Percentiles rank a stretch among this genome's conserved stretches.
Evolutionary conservation across 2,329 filamentous ascomycete genomes (phyloP).

Genomic region (Thermochaetoides dissita): DNA sequence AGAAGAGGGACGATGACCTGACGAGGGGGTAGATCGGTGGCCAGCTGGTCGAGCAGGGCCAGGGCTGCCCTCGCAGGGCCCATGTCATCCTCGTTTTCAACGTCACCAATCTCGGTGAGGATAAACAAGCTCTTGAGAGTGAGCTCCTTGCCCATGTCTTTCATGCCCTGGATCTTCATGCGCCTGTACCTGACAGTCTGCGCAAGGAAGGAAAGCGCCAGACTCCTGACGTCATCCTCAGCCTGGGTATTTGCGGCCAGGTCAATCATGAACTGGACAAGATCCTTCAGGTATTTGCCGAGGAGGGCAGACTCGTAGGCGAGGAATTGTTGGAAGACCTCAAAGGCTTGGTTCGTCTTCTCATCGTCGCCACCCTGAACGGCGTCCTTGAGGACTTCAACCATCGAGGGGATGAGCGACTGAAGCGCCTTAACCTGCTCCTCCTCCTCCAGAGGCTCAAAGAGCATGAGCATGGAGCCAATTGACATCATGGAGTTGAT

Average conservation of each 20-base stretch:
- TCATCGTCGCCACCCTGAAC: conserved; percentile 75
- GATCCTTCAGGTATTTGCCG: conserved; percentile 72
- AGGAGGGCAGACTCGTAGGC: conserved; percentile 78
- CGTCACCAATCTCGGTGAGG: conserved; percentile 72
- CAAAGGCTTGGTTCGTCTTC: conserved; percentile 77
- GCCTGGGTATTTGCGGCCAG: conserved; percentile 62
- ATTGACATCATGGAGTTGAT: conserved; percentile 89
- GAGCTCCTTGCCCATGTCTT: conserved; percentile 68
- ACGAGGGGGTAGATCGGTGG: conserved; percentile 76
- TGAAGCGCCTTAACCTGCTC: conserved; percentile 63
- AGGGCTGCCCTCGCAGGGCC: conserved; percentile 77
- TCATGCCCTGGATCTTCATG: conserved; percentile 86
- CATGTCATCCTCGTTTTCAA: conserved; percentile 69
- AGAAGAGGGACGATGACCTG: conserved; percentile 90
- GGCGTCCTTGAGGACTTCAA: conserved; percentile 72
- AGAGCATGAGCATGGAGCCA: conserved; percentile 71
- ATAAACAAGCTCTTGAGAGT: conserved; percentile 82
- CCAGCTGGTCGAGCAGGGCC: conserved; percentile 75
- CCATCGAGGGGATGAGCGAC: conserved; percentile 71
- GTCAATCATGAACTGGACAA: conserved; percentile 88
- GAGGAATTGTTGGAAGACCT: conserved; percentile 91
- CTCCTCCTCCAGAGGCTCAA: conserved; percentile 76
- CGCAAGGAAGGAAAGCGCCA: conserved; percentile 87
- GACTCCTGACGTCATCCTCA: conserved; percentile 73
- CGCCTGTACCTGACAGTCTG: conserved; percentile 85